Percentiles rank a stretch among this genome's conserved stretches.
Evolutionary conservation across 345 rosid species (phyloP).

Genomic region (Arabidopsis suecica): DNA sequence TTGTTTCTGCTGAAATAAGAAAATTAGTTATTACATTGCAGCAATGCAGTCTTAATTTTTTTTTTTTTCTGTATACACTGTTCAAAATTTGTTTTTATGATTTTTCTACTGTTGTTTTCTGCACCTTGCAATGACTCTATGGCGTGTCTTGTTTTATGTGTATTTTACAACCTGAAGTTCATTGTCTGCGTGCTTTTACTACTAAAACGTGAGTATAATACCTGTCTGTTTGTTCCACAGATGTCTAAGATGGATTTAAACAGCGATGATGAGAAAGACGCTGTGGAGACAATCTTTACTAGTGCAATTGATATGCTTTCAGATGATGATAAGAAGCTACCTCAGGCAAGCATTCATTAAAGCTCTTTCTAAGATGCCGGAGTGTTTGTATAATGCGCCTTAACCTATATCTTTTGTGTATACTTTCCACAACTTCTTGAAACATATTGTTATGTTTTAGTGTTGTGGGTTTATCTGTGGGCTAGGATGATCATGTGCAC

Average conservation of each 20-base stretch:
- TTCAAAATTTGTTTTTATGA: neutral
- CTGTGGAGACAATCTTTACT: conserved; percentile 83
- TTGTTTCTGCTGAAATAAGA: neutral
- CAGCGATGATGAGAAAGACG: conserved; percentile 85
- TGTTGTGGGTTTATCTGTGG: neutral
- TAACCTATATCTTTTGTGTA: conserved; percentile 1
- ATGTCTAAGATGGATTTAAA: conserved; percentile 98
- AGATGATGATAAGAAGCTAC: conserved; percentile 96
- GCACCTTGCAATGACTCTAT: conserved; percentile 14
- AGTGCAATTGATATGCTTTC: conserved; percentile 99
- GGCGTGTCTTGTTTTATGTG: conserved; percentile 9
- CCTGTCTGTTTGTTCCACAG: conserved; percentile 45
- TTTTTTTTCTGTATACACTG: neutral
- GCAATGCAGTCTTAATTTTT: too few species aligned
- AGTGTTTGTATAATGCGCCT: conserved; percentile 14
- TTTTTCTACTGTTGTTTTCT: neutral
- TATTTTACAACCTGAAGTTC: conserved; percentile 3
- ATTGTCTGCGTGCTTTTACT: neutral
- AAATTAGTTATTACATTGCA: neutral
- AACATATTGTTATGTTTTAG: conserved; percentile 4
- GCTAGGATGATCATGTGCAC: neutral
- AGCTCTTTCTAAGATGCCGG: conserved; percentile 28
- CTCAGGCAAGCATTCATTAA: conserved; percentile 76
- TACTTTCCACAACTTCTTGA: neutral
- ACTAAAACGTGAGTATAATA: neutral